Percentiles rank a stretch among this genome's conserved stretches.
Conservation (phyloP, 805 yeast genomes). For the Candida caryicola region DNA sequence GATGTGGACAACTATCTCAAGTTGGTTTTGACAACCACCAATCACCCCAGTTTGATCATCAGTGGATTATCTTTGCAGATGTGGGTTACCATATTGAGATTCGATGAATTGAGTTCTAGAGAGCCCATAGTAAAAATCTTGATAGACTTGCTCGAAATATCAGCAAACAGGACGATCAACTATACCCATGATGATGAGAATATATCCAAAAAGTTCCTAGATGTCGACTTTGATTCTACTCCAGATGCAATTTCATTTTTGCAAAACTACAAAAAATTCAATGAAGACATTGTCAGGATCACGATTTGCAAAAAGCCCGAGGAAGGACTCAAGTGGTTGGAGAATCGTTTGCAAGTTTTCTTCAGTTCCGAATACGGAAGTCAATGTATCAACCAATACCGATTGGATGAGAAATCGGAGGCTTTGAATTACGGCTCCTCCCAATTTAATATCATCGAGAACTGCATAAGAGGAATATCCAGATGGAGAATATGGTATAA, state of each 20-base stretch:
- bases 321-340: slow-evolving; percentile 79
- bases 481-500: slow-evolving; percentile 94
- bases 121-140: slow-evolving; percentile 53
- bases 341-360: slow-evolving; percentile 64
- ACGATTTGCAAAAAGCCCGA: slow-evolving; percentile 83
- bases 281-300: slow-evolving; percentile 88
- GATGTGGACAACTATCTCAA: slow-evolving; percentile 68
- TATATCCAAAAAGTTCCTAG: slow-evolving; percentile 62
- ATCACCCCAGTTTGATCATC: slow-evolving; percentile 81
- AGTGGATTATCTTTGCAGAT: slow-evolving; percentile 88
- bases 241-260: slow-evolving; percentile 78
- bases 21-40: slow-evolving; percentile 76
- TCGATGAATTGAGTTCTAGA: slow-evolving; percentile 66
- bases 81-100: slow-evolving; percentile 88
- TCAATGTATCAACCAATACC: slow-evolving; percentile 53
- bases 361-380: slow-evolving; percentile 70
- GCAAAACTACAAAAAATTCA: slow-evolving; percentile 73
- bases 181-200: slow-evolving; percentile 68
- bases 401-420: slow-evolving; percentile 55
- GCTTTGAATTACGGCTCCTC: slow-evolving; percentile 76
- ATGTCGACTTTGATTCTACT: slow-evolving; percentile 83
- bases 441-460: slow-evolving; percentile 83
- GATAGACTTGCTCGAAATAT: slow-evolving; percentile 67
- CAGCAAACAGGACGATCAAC: slow-evolving; percentile 75
- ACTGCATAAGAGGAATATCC: slow-evolving; percentile 86